Base-by-base conservation (phyloP, 192 early-diverging fungal species). In the Entomortierella lignicola region DNA sequence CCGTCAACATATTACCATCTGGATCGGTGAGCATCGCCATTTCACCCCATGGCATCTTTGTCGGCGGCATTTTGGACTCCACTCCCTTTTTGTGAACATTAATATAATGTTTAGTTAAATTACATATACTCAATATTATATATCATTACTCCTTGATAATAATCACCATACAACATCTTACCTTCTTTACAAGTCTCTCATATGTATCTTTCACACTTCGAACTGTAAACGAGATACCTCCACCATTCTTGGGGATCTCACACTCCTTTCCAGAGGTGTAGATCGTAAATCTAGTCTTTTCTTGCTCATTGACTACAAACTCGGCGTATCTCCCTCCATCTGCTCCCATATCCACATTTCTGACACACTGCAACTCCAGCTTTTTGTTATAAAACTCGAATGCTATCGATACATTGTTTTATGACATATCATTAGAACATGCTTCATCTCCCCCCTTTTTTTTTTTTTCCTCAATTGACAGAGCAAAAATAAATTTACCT, bases 351-450 rank as follows among this genome's bases (percentile, higher is more conserved):
- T 57, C 55, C 4, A 55, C 52, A 53, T 77, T 77, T 21, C 39
- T n/a, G 4, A 77, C 55, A 18, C 54, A 51, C 12, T 62, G 37
- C 17, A 77, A 39, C 0, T 41, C 74, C 4, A 69, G 30, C 6
- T 53, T 77, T 23, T 77, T 59, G 20, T 52, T 37, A 60, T 77
- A 77, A 47, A 77, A 77, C 44, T 77, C 66, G 37, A 56, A 39
- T 2, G 74, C 72, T 74, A 25, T 23, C n/a, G n/a, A n/a, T n/a
- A n/a, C n/a, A n/a, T n/a, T n/a, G n/a, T n/a, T n/a, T n/a, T n/a
- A n/a, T n/a, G n/a, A n/a, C n/a, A n/a, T n/a, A n/a, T n/a, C 20
- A 63, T 20, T 32, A 58, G 2, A 44, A 44, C 25, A 51, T 21
- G 58, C 7, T 11, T 4, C 31, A 29, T 39, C 21, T 13, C 6